Evolutionary conservation across 768 basidiomycete species (phyloP), one percentile per base, ranked within the genome.

Genomic region (Kwoniella botswanensis): DNA sequence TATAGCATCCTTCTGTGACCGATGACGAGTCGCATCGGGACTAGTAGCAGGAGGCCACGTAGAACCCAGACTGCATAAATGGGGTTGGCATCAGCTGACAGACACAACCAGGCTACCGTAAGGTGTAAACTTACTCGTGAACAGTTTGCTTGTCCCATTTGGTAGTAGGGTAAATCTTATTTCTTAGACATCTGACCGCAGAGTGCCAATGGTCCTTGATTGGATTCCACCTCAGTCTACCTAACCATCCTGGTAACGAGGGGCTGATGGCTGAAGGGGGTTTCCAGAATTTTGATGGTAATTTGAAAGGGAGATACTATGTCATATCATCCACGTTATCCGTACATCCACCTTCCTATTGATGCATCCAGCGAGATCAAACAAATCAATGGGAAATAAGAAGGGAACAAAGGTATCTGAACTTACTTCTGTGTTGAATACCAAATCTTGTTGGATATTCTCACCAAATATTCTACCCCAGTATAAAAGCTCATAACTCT

Each of bases 391-490:
- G 15, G 50, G 21, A 52, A 21, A 13, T 52, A 52, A 52, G 21
- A 52, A 21, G 21, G 15, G 15, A 52, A 4, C 50, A 52, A 9
- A 52, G 5, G 21, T 21, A 15, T 35, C 9, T n/a, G n/a, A 0
- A 68, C 74, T 71, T 43, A 78, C 77, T 24, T 70, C 58, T 13
- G 42, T 29, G 3, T 57, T 70, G 15, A 68, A 78, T 12, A 44
- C 67, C 4, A 69, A 35, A 67, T 76, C 64, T 24, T 55, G 42
- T 22, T 64, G 17, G 7, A 78, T 71, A 52, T 59, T 74, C 63
- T 73, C 71, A n/a, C 70, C 60, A 56, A 78, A 78, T 3, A 78
- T 68, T 57, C 75, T 74, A 1, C 71, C 77, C 62, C 67, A 76
- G 64, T 69, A 78, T 35, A 78, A 63, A 3, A 73, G 59, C 60